Conservation (phyloP, 176 grass and related monocot genomes). For the Coix lacrymajobi region DNA sequence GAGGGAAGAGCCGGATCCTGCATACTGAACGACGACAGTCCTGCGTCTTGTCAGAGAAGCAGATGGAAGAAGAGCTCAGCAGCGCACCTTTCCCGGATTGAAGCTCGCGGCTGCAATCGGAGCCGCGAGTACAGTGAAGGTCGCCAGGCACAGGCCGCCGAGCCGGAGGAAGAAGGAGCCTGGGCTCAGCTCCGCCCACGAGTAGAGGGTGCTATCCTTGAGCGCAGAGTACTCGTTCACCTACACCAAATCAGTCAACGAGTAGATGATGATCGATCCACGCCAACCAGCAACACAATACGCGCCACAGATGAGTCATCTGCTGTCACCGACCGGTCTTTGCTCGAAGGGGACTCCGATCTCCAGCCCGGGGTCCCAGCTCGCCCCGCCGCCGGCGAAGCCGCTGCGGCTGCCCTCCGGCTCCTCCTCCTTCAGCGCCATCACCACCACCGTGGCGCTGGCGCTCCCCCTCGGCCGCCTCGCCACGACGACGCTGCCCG, state of each 20-base stretch:
- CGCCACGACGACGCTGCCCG: not conserved
- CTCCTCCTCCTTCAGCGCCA: slow-evolving; percentile 72
- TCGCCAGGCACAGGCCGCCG: slow-evolving; percentile 62
- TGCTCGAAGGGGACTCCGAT: slow-evolving; percentile 89
- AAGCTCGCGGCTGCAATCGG: slow-evolving; percentile 91
- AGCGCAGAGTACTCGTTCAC: slow-evolving; percentile 93
- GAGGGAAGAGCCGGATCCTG: too few species aligned
- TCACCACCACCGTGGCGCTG: slow-evolving; percentile 13
- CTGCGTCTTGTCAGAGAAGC: not conserved
- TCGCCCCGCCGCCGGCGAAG: slow-evolving; percentile 52
- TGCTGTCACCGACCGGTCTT: slow-evolving; percentile 45
- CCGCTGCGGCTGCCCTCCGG: slow-evolving; percentile 54
- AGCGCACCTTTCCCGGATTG: slow-evolving; percentile 44
- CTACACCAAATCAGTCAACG: too few species aligned
- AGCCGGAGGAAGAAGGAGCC: slow-evolving; percentile 75
- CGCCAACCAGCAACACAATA: not conserved
- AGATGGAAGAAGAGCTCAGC: not conserved
- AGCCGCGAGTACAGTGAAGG: slow-evolving; percentile 71
- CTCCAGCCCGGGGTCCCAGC: slow-evolving; percentile 91
- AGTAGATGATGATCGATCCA: too few species aligned
- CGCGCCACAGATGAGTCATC: not conserved
- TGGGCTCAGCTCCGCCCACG: slow-evolving; percentile 80
- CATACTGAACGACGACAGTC: not conserved
- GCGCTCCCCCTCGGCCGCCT: slow-evolving; percentile 8
- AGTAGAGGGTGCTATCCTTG: slow-evolving; percentile 73